Evolutionary conservation across 1,139 yeast species (phyloP), one percentile per base, ranked within the genome.

Genomic region (Taphrina pruni): DNA sequence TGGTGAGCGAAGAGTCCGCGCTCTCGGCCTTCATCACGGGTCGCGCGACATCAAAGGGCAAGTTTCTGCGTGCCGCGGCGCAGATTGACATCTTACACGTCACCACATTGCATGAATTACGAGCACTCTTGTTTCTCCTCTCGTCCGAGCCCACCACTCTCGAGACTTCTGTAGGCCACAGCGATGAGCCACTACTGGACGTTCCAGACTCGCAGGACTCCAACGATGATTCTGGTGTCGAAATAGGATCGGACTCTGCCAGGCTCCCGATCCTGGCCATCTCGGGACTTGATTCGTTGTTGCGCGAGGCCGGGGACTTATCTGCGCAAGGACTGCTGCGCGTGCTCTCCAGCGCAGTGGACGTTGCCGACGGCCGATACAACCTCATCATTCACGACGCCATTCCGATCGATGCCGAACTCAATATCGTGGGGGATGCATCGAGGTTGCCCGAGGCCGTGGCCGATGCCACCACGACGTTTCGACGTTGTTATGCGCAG

Each of bases 121-220:
- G 60, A 14, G 61, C 55, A 12, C 14, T 64, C 48, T 17, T 64
- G 21, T 46, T 20, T 14, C 9, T 55, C n/a, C 17, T 64, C 32
- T 32, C 17, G 14, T 7, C 46, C 11, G 54, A 50, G 36, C 38
- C 21, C 8, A 17, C 26, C 14, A 7, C 60, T 32, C 38, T 5
- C 21, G 17, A 17, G 17, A 17, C 17, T 1, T 17, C 17, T 17
- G 48, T n/a, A 8, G 12, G 8, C 4, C 41, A n/a, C 55, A 3
- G 43, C 14, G 12, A 36, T 14, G 32, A 35, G 26, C 11, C 43
- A 17, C 38, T 20, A 17, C 48, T 14, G 20, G 50, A 51, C 6
- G 52, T 62, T 7, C 52, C 51, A 5, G 66, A 62, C 41, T 62
- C 66, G 6, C 66, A 62, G 26, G 66, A 20, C 11, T 62, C 66